Percentiles rank a stretch among this genome's conserved stretches.
phyloP scores from a whole-genome alignment of 495 filamentous ascomycete species.

The Xylaria curta region DNA sequence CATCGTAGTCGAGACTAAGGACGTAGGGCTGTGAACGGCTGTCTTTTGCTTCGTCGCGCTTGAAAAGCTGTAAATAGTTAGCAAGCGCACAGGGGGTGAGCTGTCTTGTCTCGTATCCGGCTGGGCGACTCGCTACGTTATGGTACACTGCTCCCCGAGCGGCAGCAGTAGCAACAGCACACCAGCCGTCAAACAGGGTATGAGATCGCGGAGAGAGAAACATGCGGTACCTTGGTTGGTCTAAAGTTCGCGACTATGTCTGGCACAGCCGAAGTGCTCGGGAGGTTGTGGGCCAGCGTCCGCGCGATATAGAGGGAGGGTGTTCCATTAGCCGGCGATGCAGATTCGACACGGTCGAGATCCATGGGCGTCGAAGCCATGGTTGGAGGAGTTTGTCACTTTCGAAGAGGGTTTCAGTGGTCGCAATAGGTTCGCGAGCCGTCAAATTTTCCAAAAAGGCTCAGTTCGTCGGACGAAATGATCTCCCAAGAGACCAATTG shows the following conservation, averaged over 20 bases:
- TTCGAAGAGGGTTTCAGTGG: not conserved
- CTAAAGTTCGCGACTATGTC: constrained; percentile 56
- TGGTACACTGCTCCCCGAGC: not conserved
- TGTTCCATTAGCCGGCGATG: constrained; percentile 42
- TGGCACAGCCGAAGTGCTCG: constrained; percentile 49
- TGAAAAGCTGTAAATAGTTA: constrained; percentile 46
- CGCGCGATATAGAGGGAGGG: constrained; percentile 49
- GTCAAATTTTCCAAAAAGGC: not conserved
- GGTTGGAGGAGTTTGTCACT: constrained; percentile 9
- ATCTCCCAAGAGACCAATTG: not conserved
- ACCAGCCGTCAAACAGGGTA: not conserved
- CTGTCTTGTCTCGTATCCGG: not conserved
- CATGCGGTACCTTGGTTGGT: constrained; percentile 56
- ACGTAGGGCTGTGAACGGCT: constrained; percentile 48
- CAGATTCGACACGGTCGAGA: constrained; percentile 50
- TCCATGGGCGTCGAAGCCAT: constrained; percentile 63
- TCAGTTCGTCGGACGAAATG: not conserved
- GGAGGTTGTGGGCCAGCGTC: constrained; percentile 41
- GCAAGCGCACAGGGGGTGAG: not conserved
- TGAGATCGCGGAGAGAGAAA: not conserved
- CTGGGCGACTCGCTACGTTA: not conserved
- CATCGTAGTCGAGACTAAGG: constrained; percentile 90
- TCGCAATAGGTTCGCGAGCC: not conserved
- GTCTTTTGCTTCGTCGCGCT: constrained; percentile 51
- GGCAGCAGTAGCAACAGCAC: not conserved